Percentiles rank a stretch among this genome's conserved stretches.
Evolutionary conservation across 176 grass and related monocot genomes (phyloP).

Genomic region (Rhynchospora breviuscula): DNA sequence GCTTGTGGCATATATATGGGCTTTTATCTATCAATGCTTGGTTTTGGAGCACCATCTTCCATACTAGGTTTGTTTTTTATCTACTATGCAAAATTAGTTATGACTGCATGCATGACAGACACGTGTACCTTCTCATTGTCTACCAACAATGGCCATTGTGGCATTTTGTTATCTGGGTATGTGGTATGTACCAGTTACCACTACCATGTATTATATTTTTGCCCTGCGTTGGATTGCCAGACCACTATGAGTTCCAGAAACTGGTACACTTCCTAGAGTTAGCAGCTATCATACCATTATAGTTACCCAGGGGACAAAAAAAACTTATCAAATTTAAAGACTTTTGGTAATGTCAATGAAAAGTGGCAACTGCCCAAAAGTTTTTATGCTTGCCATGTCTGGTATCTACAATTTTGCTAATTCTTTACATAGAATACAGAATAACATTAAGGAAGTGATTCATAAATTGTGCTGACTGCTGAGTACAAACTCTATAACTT

Average conservation of each 20-base stretch:
- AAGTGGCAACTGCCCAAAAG: no score
- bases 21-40: constrained; percentile 89
- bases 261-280: background rate
- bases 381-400: background rate
- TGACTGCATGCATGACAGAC: constrained; percentile 4
- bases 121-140: background rate
- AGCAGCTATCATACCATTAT: background rate
- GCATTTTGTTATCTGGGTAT: background rate
- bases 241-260: background rate
- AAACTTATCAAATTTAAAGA: background rate
- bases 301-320: background rate
- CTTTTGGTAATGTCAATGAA: background rate
- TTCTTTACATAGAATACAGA: background rate
- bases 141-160: background rate
- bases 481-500: background rate
- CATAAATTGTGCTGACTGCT: background rate
- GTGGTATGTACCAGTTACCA: background rate
- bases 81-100: background rate
- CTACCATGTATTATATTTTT: background rate
- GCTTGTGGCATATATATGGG: constrained; percentile 91
- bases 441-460: background rate
- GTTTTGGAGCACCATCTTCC: constrained; percentile 93
- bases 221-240: background rate
- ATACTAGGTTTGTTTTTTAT: constrained; percentile 59
- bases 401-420: background rate